Evolutionary conservation across 1,284 basidiomycete species (phyloP).

Genomic region (Moesziomyces aphidis): DNA sequence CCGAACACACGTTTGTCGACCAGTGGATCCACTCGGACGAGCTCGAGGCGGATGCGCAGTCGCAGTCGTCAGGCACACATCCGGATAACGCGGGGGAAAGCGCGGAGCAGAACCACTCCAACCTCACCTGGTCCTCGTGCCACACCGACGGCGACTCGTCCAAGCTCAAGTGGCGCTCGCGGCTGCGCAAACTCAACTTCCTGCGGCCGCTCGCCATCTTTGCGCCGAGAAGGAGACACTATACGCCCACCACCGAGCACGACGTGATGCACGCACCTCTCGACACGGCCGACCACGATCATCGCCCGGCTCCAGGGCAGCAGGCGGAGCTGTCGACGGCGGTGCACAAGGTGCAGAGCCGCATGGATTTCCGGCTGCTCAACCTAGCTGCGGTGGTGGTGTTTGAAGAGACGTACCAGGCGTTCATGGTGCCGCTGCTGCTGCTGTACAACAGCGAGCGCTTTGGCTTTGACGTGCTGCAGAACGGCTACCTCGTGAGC

Average conservation of each 20-base stretch:
- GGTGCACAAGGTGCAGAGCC: constrained; percentile 25
- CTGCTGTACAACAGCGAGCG: constrained; percentile 62
- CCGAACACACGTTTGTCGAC: constrained; percentile 51
- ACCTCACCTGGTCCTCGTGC: constrained; percentile 33
- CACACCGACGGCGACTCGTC: constrained; percentile 37
- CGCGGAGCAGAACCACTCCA: constrained; percentile 21
- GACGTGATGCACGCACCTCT: constrained; percentile 36
- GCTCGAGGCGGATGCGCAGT: constrained; percentile 21
- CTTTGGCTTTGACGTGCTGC: constrained; percentile 56
- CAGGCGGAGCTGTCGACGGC: constrained; percentile 26
- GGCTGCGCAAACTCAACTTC: constrained; percentile 52
- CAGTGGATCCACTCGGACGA: constrained; percentile 45
- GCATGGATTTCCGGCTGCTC: constrained; percentile 50
- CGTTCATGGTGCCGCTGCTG: constrained; percentile 60
- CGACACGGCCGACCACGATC: background rate
- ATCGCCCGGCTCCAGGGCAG: constrained; percentile 1
- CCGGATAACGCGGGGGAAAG: background rate
- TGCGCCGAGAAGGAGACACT: constrained; percentile 35
- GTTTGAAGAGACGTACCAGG: constrained; percentile 60
- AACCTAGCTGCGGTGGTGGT: constrained; percentile 55
- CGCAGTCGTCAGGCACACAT: background rate
- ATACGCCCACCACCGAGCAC: constrained; percentile 24
- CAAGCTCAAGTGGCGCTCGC: constrained; percentile 39
- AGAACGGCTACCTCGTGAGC: constrained; percentile 60
- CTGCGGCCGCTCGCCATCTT: constrained; percentile 56